Evolutionary conservation across 139 green algal species (phyloP).

Genomic region (Marvania coccoides): DNA sequence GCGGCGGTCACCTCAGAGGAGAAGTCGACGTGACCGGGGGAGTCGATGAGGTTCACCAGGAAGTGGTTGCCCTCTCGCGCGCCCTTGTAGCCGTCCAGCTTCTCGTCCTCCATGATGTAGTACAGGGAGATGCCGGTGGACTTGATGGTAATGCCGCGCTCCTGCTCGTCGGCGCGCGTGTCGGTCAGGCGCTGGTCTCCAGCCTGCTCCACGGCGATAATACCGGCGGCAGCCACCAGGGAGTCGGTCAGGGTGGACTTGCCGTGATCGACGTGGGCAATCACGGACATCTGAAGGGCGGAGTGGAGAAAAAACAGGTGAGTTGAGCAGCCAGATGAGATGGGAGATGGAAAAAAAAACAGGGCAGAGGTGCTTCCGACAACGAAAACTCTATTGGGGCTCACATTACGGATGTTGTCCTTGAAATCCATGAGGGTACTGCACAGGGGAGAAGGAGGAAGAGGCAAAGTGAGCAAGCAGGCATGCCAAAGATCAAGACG

Average conservation of each 20-base stretch:
- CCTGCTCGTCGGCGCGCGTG: slow-evolving; percentile 96
- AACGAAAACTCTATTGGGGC: neutral
- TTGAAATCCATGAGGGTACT: slow-evolving; percentile 80
- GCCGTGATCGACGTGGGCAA: slow-evolving; percentile 89
- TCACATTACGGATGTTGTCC: slow-evolving; percentile 83
- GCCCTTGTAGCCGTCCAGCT: slow-evolving; percentile 69
- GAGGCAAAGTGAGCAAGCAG: neutral
- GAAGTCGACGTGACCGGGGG: slow-evolving; percentile 98
- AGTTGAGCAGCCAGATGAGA: neutral
- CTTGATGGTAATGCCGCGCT: slow-evolving; percentile 99
- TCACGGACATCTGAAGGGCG: slow-evolving; percentile 70
- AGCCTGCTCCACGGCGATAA: slow-evolving; percentile 94
- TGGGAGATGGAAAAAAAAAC: neutral
- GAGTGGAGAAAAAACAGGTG: neutral
- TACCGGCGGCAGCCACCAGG: slow-evolving; percentile 96
- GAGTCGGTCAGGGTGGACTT: slow-evolving; percentile 97
- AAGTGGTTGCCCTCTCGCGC: slow-evolving; percentile 83
- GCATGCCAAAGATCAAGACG: neutral
- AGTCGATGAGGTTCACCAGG: slow-evolving; percentile 99
- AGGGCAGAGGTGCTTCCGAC: neutral
- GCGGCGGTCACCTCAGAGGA: slow-evolving; percentile 98
- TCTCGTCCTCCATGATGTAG: slow-evolving; percentile 84
- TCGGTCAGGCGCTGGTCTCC: slow-evolving; percentile 89
- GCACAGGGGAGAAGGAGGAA: neutral
- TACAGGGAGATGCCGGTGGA: slow-evolving; percentile 98